phyloP scores from a whole-genome alignment of 768 basidiomycete genomes.

The Phylloporus sp. region DNA sequence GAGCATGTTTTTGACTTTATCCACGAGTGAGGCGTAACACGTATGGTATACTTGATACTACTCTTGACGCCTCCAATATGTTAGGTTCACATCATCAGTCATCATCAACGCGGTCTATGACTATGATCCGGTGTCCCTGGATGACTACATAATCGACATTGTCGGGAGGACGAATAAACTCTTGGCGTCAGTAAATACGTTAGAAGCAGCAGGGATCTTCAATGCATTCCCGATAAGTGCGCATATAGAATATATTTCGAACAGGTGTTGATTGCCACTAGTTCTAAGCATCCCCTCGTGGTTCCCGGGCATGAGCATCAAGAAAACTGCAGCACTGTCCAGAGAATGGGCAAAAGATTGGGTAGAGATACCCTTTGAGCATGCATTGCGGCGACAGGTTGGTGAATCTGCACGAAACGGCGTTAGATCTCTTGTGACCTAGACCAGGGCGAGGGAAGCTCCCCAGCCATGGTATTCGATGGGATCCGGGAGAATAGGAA shows the following conservation, averaged over 20 bases:
- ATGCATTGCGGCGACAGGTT: conserved; percentile 26
- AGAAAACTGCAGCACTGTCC: conserved; percentile 4
- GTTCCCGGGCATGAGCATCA: conserved; percentile 17
- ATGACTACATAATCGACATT: conserved; percentile 10
- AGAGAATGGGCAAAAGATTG: conserved; percentile 8
- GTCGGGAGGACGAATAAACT: conserved; percentile 9
- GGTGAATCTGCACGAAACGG: neutral
- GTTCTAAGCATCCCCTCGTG: conserved; percentile 19
- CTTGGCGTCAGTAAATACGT: neutral
- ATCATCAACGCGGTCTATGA: conserved; percentile 16
- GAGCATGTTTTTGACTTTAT: conserved; percentile 6
- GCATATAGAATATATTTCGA: neutral
- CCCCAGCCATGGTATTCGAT: conserved; percentile 18
- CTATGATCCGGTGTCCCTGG: conserved; percentile 14
- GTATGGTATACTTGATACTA: conserved; percentile 2
- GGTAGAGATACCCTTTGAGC: conserved; percentile 25
- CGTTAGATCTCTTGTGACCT: neutral
- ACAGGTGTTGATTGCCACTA: neutral
- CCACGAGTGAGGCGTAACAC: conserved; percentile 10
- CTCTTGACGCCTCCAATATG: neutral
- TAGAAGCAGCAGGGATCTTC: conserved; percentile 1
- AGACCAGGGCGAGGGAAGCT: neutral
- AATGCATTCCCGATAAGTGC: conserved; percentile 11
- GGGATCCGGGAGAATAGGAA: conserved; percentile 1
- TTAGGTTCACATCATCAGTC: conserved; percentile 25